Percentiles rank a stretch among this genome's conserved stretches.
Conservation (phyloP, 306 rosid genomes). For the Leucaena leucocephala region DNA sequence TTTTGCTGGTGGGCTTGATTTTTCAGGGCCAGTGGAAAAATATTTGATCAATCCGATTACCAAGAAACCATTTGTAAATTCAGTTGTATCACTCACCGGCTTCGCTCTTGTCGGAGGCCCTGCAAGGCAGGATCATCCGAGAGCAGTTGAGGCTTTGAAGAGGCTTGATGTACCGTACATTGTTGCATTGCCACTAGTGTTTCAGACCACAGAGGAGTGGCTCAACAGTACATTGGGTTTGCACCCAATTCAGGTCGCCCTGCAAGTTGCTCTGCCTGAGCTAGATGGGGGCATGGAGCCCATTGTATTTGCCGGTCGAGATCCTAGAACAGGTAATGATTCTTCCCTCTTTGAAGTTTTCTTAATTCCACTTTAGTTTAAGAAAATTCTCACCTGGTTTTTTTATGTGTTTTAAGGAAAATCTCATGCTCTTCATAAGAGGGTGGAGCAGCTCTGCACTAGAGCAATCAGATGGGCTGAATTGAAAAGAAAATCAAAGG, state of each 20-base stretch:
- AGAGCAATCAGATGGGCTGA: slow-evolving; percentile 60
- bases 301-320: slow-evolving; percentile 91
- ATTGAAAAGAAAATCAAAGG: slow-evolving; percentile 55
- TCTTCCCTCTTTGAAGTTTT: background rate
- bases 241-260: slow-evolving; percentile 98
- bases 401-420: slow-evolving; percentile 42
- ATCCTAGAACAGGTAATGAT: slow-evolving; percentile 82
- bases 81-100: slow-evolving; percentile 87
- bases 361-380: background rate
- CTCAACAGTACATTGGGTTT: slow-evolving; percentile 89
- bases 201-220: slow-evolving; percentile 99
- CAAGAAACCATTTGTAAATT: slow-evolving; percentile 78
- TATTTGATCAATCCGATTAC: slow-evolving; percentile 77
- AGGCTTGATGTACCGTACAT: slow-evolving; percentile 93
- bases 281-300: slow-evolving; percentile 99
- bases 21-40: slow-evolving; percentile 94
- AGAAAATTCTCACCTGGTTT: background rate
- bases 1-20: slow-evolving; percentile 94
- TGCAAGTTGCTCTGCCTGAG: slow-evolving; percentile 98
- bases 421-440: slow-evolving; percentile 60
- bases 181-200: slow-evolving; percentile 94
- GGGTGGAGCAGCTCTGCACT: slow-evolving; percentile 60
- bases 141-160: slow-evolving; percentile 86
- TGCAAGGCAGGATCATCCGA: slow-evolving; percentile 97
- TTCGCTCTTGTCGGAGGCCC: slow-evolving; percentile 99